Base-by-base conservation (phyloP, 1,139 yeast species). In the Arxiozyma bovina region DNA sequence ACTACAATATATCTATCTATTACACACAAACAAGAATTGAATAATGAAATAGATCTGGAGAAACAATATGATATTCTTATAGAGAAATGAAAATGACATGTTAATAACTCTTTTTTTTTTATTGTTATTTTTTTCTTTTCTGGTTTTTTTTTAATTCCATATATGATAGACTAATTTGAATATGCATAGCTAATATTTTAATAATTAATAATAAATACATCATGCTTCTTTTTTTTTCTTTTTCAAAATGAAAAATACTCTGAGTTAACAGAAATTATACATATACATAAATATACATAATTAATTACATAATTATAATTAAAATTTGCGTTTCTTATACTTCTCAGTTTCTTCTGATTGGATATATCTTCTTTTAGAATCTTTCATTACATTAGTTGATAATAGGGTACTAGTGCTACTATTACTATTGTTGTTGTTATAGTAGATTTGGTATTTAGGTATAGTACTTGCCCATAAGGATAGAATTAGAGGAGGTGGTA, bases 401-500 rank as follows among this genome's bases (percentile, higher is more conserved):
- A 41, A 3, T 20, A 30, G 3, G 12, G 1, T 11, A 9, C 17
- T 20, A 30, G 18, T 45, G 7, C 6, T 45, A 30, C 17, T 23
- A 27, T 46, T 34, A n/a, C 6, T 43, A 20, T 21, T 20, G 18
- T 42, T 42, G 22, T 43, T 21, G 22, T 23, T 34, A 15, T 45
- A 27, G 9, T 49, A 49, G 25, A 49, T 42, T 42, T 49, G 45
- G 7, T 49, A 34, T 34, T 42, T 49, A 18, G 51, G 51, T 42
- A 49, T 21, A 42, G 45, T 49, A 21, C 30, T 49, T 3, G 51
- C 43, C 51, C 51, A 49, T 30, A 27, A 15, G 8, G 42, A 27
- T 27, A 49, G 20, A 21, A 30, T 42, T n/a, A 49, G 27, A 17
- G 51, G 51, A 15, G 51, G 46, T 42, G 54, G 54, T 42, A 56